A percentile compares a stretch with the other conserved stretches of the same genome.
phyloP scores from a whole-genome alignment of 2,329 filamentous ascomycete genomes.

The Diaporthe vaccinii region DNA sequence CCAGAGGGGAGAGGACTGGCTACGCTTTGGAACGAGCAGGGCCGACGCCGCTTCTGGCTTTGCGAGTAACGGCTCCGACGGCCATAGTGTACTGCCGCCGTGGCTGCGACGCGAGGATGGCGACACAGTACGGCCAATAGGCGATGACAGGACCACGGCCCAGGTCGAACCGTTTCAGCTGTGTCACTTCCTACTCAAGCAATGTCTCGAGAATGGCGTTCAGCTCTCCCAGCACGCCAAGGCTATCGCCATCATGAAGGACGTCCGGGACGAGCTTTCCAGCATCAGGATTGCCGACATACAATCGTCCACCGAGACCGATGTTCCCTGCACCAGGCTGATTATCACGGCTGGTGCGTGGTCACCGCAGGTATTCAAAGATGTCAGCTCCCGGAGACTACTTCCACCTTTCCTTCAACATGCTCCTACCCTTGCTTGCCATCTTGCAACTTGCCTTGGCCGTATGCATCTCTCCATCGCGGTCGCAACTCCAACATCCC shows the following conservation, averaged over 20 bases:
- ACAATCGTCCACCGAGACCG: conserved; percentile 57
- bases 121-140: conserved; percentile 72
- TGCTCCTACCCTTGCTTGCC: not conserved
- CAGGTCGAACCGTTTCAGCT: conserved; percentile 78
- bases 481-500: conserved; percentile 3
- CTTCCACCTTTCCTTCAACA: not conserved
- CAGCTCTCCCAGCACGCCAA: conserved; percentile 74
- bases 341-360: conserved; percentile 79
- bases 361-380: conserved; percentile 75
- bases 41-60: conserved; percentile 62
- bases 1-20: conserved; percentile 73
- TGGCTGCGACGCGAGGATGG: conserved; percentile 72
- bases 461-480: not conserved
- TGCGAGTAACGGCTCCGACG: conserved; percentile 43
- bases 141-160: conserved; percentile 70
- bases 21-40: conserved; percentile 74
- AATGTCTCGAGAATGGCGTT: conserved; percentile 72
- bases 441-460: not conserved
- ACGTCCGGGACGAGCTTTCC: conserved; percentile 64
- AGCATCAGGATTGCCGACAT: conserved; percentile 64
- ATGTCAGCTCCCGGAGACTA: conserved; percentile 40
- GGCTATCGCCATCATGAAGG: conserved; percentile 65
- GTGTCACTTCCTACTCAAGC: conserved; percentile 73
- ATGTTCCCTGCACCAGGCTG: conserved; percentile 74
- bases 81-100: conserved; percentile 51